phyloP scores from a whole-genome alignment of 176 grass and related monocot species.

The Miscanthus lutarioriparius region DNA sequence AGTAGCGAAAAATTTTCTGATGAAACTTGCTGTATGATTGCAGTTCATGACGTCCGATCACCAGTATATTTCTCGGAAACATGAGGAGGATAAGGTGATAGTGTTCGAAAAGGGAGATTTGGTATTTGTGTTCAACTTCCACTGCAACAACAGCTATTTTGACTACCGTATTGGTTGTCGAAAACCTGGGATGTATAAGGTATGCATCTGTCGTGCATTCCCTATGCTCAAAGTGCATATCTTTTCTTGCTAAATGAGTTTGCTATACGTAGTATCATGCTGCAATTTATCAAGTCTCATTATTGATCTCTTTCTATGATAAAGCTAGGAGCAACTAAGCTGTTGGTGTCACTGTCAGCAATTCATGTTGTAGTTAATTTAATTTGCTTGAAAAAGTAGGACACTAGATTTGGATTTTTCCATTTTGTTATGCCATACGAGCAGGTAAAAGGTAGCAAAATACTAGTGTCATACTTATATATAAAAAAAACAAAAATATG shows the following conservation, averaged over 20 bases:
- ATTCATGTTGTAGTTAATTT: not conserved
- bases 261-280: not conserved
- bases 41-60: conserved; percentile 98
- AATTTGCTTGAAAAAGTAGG: not conserved
- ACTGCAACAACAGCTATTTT: conserved; percentile 82
- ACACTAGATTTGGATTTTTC: not conserved
- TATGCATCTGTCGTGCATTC: conserved; percentile 32
- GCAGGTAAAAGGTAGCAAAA: conserved; percentile 20
- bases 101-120: conserved; percentile 83
- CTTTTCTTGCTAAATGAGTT: not conserved
- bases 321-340: not conserved
- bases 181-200: conserved; percentile 85
- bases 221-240: not conserved
- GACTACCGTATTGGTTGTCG: conserved; percentile 78
- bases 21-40: conserved; percentile 33
- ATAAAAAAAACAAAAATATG: not conserved
- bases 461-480: not conserved
- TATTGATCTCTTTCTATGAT: not conserved
- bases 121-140: conserved; percentile 98
- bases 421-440: not conserved
- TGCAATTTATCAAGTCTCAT: not conserved
- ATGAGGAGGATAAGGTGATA: conserved; percentile 86
- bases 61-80: conserved; percentile 89
- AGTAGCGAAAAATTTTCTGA: conserved; percentile 12
- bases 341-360: not conserved